Conservation (phyloP, 1,284 basidiomycete species). For the Phellinidium pouzarii region DNA sequence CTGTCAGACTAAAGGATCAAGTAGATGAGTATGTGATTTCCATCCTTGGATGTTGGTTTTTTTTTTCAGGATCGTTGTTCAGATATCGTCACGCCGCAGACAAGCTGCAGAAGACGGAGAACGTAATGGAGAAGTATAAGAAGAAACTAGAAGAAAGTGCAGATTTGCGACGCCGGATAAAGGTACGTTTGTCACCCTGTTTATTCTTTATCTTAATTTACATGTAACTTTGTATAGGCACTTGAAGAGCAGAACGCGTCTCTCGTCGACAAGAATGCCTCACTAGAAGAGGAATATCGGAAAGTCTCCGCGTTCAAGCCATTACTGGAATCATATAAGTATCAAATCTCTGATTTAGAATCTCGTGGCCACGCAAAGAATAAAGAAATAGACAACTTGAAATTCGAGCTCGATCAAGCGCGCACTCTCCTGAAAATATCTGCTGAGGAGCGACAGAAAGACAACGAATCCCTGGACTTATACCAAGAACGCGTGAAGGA, state of each 20-base stretch:
- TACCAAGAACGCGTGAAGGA: constrained; percentile 91
- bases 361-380: constrained; percentile 55
- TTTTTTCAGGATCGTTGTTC: constrained; percentile 10
- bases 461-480: constrained; percentile 80
- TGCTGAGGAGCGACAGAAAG: constrained; percentile 65
- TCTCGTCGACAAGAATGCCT: constrained; percentile 86
- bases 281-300: constrained; percentile 85
- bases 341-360: constrained; percentile 80
- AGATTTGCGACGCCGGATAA: constrained; percentile 80
- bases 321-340: constrained; percentile 89
- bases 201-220: constrained; percentile 1
- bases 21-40: constrained; percentile 74
- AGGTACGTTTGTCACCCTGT: constrained; percentile 40
- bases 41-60: neutral
- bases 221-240: constrained; percentile 38
- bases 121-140: constrained; percentile 98
- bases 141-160: constrained; percentile 95
- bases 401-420: constrained; percentile 72
- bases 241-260: constrained; percentile 91
- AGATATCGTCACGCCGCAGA: constrained; percentile 89
- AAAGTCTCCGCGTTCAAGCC: constrained; percentile 84
- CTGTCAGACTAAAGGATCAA: constrained; percentile 80
- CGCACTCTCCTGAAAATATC: constrained; percentile 63
- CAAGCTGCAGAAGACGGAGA: constrained; percentile 88
- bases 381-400: constrained; percentile 66